A percentile compares a stretch with the other conserved stretches of the same genome.
These are phyloP conservation scores for Aleurites moluccanus DNA, from an alignment of 441 rosid species.

Conservation along the genomic window DNA sequence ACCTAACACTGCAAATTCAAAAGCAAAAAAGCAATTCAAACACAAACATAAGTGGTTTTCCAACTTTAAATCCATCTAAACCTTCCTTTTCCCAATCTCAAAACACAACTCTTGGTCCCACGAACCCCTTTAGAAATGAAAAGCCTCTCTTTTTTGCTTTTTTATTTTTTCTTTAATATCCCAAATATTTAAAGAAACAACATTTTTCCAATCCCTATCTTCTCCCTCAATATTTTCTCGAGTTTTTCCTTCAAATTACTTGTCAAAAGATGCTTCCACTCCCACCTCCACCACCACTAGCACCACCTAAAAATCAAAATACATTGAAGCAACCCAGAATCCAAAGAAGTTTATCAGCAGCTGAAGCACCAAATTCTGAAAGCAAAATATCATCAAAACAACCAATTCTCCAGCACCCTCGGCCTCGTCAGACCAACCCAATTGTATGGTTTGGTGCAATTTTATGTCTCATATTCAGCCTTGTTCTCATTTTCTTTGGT, in stretches of 20 bases:
- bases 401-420: conserved; percentile 42
- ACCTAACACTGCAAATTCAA: conserved; percentile 33
- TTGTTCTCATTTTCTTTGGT: conserved; percentile 69
- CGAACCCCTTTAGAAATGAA: conserved; percentile 34
- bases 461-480: conserved; percentile 69
- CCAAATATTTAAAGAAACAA: conserved; percentile 24
- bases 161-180: conserved; percentile 21
- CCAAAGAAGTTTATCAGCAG: conserved; percentile 28
- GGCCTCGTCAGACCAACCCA: conserved; percentile 49
- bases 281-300: conserved; percentile 27
- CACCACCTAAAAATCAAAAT: conserved; percentile 26
- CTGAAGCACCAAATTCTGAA: conserved; percentile 24
- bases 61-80: conserved; percentile 31
- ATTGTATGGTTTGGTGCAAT: conserved; percentile 73
- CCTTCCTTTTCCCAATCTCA: conserved; percentile 41
- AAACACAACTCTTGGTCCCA: conserved; percentile 43
- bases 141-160: conserved; percentile 37
- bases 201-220: conserved; percentile 29
- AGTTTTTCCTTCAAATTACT: conserved; percentile 10
- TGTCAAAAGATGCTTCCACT: conserved; percentile 33
- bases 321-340: conserved; percentile 40
- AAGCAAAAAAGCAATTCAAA: conserved; percentile 39
- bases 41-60: conserved; percentile 25
- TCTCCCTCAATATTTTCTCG: conserved; percentile 28
- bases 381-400: conserved; percentile 28